These are phyloP conservation scores for Ensete glaucum DNA, from an alignment of 176 grass and related monocot genomes.

Conservation along the genomic window DNA sequence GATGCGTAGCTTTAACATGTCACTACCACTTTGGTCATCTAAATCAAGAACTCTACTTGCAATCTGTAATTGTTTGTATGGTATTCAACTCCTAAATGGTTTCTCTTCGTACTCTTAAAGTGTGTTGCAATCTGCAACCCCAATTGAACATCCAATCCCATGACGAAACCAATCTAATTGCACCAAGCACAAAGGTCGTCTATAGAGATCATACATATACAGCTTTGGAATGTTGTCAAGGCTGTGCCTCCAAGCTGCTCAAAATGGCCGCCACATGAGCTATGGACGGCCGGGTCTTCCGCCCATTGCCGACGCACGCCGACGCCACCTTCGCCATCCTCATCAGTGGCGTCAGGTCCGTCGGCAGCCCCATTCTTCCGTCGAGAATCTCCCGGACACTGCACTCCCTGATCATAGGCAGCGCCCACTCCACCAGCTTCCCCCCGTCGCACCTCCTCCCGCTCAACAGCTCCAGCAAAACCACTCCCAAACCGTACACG, in stretches of 20 bases:
- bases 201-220: background rate
- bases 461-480: constrained; percentile 54
- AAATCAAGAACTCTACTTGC: no score
- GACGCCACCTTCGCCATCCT: constrained; percentile 50
- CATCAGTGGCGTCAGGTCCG: constrained; percentile 32
- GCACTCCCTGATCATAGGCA: constrained; percentile 32
- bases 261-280: constrained; percentile 53
- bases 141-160: background rate
- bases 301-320: constrained; percentile 54
- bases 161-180: background rate
- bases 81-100: no score
- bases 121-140: background rate
- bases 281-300: constrained; percentile 36
- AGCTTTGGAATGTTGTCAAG: background rate
- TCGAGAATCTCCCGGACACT: constrained; percentile 35
- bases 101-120: no score
- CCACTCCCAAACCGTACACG: constrained; percentile 63
- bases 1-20: no score
- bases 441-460: constrained; percentile 39
- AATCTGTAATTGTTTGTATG: no score
- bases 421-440: constrained; percentile 41
- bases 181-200: background rate
- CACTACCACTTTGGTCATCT: no score
- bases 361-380: constrained; percentile 21
- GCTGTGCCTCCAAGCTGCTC: constrained; percentile 35